Evolutionary conservation across 2,329 filamentous ascomycete species (phyloP), one percentile per base, ranked within the genome.

Genomic region (Dryadomyces sulphureus): DNA sequence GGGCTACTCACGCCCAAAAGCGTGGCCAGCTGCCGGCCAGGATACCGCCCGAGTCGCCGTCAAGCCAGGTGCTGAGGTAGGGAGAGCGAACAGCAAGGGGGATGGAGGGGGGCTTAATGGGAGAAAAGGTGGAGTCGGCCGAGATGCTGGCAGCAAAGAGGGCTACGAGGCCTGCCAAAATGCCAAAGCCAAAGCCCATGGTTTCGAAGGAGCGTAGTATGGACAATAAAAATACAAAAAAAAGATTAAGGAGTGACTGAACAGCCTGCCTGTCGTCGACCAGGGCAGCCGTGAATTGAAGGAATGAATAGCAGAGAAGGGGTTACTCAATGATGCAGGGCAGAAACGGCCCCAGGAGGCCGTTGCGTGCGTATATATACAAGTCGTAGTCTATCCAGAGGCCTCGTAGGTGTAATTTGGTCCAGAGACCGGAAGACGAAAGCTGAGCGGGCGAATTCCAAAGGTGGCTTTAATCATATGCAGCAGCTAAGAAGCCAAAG

Each of bases 1-100:
- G n/a, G 14, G n/a, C 34, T 43, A 66, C 73, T 61, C 60, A 81
- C 80, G 68, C 67, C 76, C 79, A 87, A 53, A 84, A 84, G 1
- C 65, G 67, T 1, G 81, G 73, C 80, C 80, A 88, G 56, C 77
- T 62, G 2, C 81, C 81, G 0, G 81, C 73, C 25, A 88, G 67
- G 49, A 81, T 73, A 1, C 79, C 80, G 30, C 78, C 77, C 24
- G 65, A 73, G 1, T 78, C 79, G 9, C 71, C 77, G 48, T 73
- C 63, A 38, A 81, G 67, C 80, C 81, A 86, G 14, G 77, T 74
- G 57, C 75, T 86, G 16, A 89, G 62, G 54, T 89, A 90, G 0
- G 84, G 84, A 9, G 78, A 81, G 50, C 76, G 78, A 39, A 89
- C 84, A 38, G 82, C 82, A 30, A 90, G 62, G 12, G 84, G 84